These are phyloP conservation scores for Mucor irregularis DNA, from an alignment of 371 early-diverging fungal genomes.

Conservation along the genomic window DNA sequence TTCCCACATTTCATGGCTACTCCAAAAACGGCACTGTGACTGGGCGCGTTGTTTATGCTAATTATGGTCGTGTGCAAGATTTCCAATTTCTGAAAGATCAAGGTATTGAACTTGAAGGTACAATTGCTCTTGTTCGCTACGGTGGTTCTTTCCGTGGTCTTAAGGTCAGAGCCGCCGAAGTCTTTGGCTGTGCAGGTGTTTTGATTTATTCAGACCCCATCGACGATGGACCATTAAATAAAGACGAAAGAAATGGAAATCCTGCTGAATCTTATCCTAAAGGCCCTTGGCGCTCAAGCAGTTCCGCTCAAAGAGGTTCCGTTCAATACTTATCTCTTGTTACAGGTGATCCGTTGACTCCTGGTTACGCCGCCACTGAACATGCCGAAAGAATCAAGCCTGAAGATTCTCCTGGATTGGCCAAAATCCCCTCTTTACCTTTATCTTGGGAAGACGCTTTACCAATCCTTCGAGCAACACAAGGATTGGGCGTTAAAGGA, in stretches of 20 bases:
- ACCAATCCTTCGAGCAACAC: slow-evolving; percentile 56
- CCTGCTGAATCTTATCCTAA: slow-evolving; percentile 59
- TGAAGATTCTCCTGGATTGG: slow-evolving; percentile 49
- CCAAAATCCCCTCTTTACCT: slow-evolving; percentile 69
- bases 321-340: slow-evolving; percentile 52
- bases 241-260: slow-evolving; percentile 22
- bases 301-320: slow-evolving; percentile 69
- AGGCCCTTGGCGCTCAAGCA: slow-evolving; percentile 66
- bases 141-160: slow-evolving; percentile 64
- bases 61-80: slow-evolving; percentile 65
- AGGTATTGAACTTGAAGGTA: slow-evolving; percentile 53
- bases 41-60: slow-evolving; percentile 66
- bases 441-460: slow-evolving; percentile 68
- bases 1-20: slow-evolving; percentile 69
- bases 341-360: slow-evolving; percentile 71
- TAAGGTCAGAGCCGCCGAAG: slow-evolving; percentile 65
- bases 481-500: slow-evolving; percentile 46
- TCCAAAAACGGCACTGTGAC: slow-evolving; percentile 63
- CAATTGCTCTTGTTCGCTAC: slow-evolving; percentile 65
- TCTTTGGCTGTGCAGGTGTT: slow-evolving; percentile 58
- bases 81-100: slow-evolving; percentile 49
- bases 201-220: slow-evolving; percentile 65
- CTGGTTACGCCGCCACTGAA: slow-evolving; percentile 59
- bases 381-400: slow-evolving; percentile 53
- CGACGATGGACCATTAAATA: slow-evolving; percentile 55